These are phyloP conservation scores for Penicillium pancosmium DNA, from an alignment of 495 filamentous ascomycete genomes.

Conservation along the genomic window DNA sequence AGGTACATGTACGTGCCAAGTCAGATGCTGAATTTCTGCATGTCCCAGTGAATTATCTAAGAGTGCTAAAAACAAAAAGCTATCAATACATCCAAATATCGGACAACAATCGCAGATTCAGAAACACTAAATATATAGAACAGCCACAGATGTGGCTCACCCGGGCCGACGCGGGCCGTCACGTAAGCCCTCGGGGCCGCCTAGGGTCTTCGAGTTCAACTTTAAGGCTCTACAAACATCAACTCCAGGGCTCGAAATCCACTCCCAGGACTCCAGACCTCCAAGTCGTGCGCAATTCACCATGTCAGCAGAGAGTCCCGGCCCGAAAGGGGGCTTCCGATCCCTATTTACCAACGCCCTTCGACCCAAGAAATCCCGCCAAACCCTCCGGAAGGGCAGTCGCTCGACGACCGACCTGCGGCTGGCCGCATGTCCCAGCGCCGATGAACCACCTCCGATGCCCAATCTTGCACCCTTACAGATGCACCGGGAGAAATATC, in stretches of 20 bases:
- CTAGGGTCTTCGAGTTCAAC: background rate
- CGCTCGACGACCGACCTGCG: conserved; percentile 38
- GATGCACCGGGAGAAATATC: conserved; percentile 45
- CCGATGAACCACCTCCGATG: conserved; percentile 39
- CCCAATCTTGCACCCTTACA: conserved; percentile 41
- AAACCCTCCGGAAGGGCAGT: conserved; percentile 47
- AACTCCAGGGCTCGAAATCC: background rate
- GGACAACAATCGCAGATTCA: no score
- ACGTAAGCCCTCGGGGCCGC: background rate
- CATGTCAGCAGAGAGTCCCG: conserved; percentile 43
- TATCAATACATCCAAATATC: no score
- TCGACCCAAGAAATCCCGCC: conserved; percentile 50
- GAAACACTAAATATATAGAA: no score
- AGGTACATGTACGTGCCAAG: no score
- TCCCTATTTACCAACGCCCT: conserved; percentile 41
- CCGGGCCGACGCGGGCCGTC: conserved; percentile 16
- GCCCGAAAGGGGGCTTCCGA: conserved; percentile 38
- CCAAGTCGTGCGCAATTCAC: conserved; percentile 1
- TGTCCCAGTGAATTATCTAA: no score
- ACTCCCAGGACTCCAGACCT: no score
- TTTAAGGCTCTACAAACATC: background rate
- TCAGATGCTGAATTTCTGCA: no score
- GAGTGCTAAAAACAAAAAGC: no score
- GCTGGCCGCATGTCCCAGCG: conserved; percentile 27
- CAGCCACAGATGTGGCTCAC: conserved; percentile 1